Evolutionary conservation across 306 rosid genomes (phyloP), one percentile per base, ranked within the genome.

Genomic region (Gastrolobium villosum): DNA sequence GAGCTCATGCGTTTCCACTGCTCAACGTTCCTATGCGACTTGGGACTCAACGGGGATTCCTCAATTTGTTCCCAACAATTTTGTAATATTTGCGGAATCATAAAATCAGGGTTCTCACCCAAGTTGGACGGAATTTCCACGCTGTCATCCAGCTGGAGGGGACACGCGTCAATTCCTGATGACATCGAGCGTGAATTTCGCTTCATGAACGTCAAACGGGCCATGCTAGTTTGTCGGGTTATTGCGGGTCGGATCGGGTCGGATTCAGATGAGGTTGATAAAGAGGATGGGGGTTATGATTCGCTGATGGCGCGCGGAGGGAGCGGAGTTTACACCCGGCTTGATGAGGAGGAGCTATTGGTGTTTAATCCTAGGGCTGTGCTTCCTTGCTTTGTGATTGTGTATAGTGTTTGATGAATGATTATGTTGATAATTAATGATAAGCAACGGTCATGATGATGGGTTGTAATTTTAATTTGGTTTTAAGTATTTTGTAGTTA

Each of bases 371-470:
- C 99, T 0, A 89, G 93, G 93, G 99, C 98, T 43, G 97, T 95
- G 84, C 98, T 95, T 56, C 99, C 99, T 72, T 95, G 99, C 86
- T 95, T 95, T 85, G 99, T 91, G 69, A 95, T 95, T 75, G 93
- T 95, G 75, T 95, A 95, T 79, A 83, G 77, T 15, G 85, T 89
- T 53, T 92, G 88, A 90, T 73, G 34, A 40, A 4, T 65, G 48
- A n/a, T 69, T 37, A 8, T 31, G 8, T 2, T 11, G 10, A 32
- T 44, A n/a, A 61, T 39, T 39, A 3, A 15, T 79, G n/a, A 14
- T 65, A 36, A 59, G 80, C 0, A 63, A 68, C 14, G 39, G 61
- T 75, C 48, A 48, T 61, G 73, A 34, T 62, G 13, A 8, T 65
- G 69, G 49, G 4, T 60, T 83, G 77, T 78, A 73, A 78, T 78